Conservation (phyloP, 495 filamentous ascomycete genomes). For the Aspergillus heteromorphus region DNA sequence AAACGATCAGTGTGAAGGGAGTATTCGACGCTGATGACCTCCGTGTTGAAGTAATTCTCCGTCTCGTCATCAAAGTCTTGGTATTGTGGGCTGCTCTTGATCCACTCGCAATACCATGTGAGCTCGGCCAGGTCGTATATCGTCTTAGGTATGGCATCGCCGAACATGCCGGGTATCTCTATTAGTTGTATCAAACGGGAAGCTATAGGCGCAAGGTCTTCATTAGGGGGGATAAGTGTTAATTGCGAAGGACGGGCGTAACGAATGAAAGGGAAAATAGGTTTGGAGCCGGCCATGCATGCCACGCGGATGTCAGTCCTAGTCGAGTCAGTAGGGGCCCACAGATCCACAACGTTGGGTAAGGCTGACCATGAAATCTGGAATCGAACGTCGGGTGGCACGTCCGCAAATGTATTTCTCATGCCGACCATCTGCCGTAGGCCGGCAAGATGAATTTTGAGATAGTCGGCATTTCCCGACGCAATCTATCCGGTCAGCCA, state of each 20-base stretch:
- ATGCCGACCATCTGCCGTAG: conserved; percentile 43
- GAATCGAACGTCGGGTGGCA: conserved; percentile 36
- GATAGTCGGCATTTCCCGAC: conserved; percentile 40
- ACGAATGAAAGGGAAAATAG: conserved; percentile 43
- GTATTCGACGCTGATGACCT: conserved; percentile 42
- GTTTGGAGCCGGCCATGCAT: conserved; percentile 40
- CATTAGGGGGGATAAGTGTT: conserved; percentile 28
- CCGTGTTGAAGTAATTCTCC: conserved; percentile 44
- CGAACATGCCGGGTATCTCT: conserved; percentile 38
- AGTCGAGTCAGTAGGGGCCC: conserved; percentile 6
- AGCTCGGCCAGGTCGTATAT: conserved; percentile 39
- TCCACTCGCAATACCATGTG: conserved; percentile 40
- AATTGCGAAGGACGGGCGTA: conserved; percentile 32
- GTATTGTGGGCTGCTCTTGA: conserved; percentile 28
- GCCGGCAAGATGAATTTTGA: conserved; percentile 45
- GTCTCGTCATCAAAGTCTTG: conserved; percentile 35
- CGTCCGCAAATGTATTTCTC: conserved; percentile 38
- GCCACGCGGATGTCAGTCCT: conserved; percentile 47
- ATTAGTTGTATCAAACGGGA: conserved; percentile 33
- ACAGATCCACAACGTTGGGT: neutral
- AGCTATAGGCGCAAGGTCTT: conserved; percentile 31
- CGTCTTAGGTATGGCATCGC: conserved; percentile 25
- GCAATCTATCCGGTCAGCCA: conserved; percentile 32
- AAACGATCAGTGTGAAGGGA: conserved; percentile 44
- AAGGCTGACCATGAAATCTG: conserved; percentile 41